Evolutionary conservation across 495 filamentous ascomycete species (phyloP).

Genomic region (Penicillium flavigenum): DNA sequence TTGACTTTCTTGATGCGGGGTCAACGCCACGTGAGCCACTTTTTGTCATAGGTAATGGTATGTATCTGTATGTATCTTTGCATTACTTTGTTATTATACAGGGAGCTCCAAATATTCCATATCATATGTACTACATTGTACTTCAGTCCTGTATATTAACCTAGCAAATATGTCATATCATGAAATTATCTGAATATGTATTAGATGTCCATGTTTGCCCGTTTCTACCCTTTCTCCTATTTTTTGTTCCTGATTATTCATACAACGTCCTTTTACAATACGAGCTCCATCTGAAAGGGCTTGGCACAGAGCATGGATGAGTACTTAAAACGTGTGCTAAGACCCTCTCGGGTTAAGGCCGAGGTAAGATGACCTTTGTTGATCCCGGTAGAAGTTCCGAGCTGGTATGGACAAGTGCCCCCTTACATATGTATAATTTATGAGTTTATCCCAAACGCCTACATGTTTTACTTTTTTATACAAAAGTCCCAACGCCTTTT

Average conservation of each 20-base stretch:
- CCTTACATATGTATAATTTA: background rate
- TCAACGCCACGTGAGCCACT: background rate
- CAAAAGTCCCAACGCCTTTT: background rate
- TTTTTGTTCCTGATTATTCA: too few relatives aligned
- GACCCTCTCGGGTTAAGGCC: background rate
- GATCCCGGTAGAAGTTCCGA: background rate
- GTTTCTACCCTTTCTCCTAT: too few relatives aligned
- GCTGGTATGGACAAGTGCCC: background rate
- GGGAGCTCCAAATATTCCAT: too few relatives aligned
- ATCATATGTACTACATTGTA: too few relatives aligned
- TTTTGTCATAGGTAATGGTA: too few relatives aligned
- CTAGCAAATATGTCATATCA: too few relatives aligned
- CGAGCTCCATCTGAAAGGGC: background rate
- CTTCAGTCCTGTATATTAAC: too few relatives aligned
- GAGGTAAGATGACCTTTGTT: background rate
- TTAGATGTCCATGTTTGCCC: too few relatives aligned
- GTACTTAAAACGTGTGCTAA: background rate
- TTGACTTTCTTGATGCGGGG: conserved; percentile 12
- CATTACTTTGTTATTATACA: too few relatives aligned
- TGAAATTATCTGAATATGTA: too few relatives aligned
- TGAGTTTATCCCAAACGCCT: too few relatives aligned
- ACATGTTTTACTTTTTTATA: background rate
- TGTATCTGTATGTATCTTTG: too few relatives aligned
- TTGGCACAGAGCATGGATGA: background rate
- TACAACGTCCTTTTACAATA: background rate